phyloP scores from a whole-genome alignment of 1,284 basidiomycete species.

The Spongispora temasekensis region DNA sequence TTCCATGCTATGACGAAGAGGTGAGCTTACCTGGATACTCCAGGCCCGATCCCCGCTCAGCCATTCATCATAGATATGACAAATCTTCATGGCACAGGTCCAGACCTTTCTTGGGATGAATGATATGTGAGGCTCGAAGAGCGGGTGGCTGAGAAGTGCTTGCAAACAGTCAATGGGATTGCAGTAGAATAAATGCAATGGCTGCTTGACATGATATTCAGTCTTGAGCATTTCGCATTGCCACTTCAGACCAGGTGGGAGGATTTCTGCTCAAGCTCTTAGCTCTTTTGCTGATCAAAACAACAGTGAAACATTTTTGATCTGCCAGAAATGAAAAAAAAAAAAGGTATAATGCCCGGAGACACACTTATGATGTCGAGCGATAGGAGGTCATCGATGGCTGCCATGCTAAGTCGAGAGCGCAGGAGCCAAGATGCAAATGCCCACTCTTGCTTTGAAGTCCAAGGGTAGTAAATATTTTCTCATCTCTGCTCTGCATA shows the following conservation, averaged over 20 bases:
- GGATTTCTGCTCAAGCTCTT: not conserved
- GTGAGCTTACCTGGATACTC: not conserved
- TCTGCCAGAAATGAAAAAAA: not conserved
- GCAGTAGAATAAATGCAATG: not conserved
- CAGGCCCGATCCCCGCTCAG: not conserved
- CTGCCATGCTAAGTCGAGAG: not conserved
- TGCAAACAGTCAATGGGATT: not conserved
- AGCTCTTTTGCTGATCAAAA: not conserved
- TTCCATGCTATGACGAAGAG: not conserved
- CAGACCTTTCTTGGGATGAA: constrained; percentile 7
- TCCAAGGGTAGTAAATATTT: not conserved
- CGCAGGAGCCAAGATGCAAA: not conserved
- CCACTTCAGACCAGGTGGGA: not conserved
- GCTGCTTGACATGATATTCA: not conserved
- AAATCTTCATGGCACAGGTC: not conserved
- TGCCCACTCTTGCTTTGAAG: not conserved
- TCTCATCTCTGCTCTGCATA: not conserved
- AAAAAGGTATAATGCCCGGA: not conserved
- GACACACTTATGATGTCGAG: not conserved
- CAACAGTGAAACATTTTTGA: not conserved
- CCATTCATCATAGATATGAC: constrained; percentile 6
- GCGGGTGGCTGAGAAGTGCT: not conserved
- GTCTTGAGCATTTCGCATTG: not conserved
- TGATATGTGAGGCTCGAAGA: not conserved
- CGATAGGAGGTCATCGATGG: not conserved